A percentile compares a stretch with the other conserved stretches of the same genome.
Conservation (phyloP, 2,329 filamentous ascomycete species). For the Tolypocladium pustulatum region DNA sequence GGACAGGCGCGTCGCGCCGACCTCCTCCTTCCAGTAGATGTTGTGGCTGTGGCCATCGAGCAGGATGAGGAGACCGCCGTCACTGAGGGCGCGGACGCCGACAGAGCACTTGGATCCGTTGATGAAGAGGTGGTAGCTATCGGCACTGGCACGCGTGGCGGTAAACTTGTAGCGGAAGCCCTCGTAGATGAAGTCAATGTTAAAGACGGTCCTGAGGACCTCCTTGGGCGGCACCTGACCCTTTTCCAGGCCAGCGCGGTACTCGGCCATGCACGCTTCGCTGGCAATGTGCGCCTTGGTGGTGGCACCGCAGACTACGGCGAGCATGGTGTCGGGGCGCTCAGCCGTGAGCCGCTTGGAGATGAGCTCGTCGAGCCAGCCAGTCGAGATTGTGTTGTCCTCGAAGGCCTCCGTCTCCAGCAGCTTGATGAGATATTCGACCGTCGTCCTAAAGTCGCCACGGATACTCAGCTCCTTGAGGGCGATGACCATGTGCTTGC, state of each 20-base stretch:
- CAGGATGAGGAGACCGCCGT: slow-evolving; percentile 86
- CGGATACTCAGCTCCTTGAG: slow-evolving; percentile 98
- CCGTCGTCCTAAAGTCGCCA: slow-evolving; percentile 96
- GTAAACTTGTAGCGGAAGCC: slow-evolving; percentile 96
- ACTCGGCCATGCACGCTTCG: slow-evolving; percentile 78
- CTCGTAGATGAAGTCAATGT: slow-evolving; percentile 97
- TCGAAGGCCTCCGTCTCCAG: slow-evolving; percentile 97
- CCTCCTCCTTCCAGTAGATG: slow-evolving; percentile 99
- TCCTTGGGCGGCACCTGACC: slow-evolving; percentile 96
- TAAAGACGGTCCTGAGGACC: slow-evolving; percentile 93
- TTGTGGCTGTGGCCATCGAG: slow-evolving; percentile 92
- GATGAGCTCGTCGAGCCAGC: slow-evolving; percentile 97
- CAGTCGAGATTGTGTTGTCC: slow-evolving; percentile 97
- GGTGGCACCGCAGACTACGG: slow-evolving; percentile 90
- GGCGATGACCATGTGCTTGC: slow-evolving; percentile 98
- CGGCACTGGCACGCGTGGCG: slow-evolving; percentile 78
- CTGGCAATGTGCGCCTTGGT: slow-evolving; percentile 94
- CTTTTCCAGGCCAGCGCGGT: slow-evolving; percentile 82
- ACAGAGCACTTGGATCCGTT: slow-evolving; percentile 95
- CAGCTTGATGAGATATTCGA: slow-evolving; percentile 98
- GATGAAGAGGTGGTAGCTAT: slow-evolving; percentile 97
- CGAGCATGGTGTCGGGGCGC: slow-evolving; percentile 83
- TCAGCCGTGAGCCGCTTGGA: slow-evolving; percentile 96
- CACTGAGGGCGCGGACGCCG: slow-evolving; percentile 82
- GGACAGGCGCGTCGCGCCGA: slow-evolving; percentile 86